These are phyloP conservation scores for Sphagnum fallax DNA, from an alignment of 228 moss, liverwort and hornwort genomes.

Conservation along the genomic window DNA sequence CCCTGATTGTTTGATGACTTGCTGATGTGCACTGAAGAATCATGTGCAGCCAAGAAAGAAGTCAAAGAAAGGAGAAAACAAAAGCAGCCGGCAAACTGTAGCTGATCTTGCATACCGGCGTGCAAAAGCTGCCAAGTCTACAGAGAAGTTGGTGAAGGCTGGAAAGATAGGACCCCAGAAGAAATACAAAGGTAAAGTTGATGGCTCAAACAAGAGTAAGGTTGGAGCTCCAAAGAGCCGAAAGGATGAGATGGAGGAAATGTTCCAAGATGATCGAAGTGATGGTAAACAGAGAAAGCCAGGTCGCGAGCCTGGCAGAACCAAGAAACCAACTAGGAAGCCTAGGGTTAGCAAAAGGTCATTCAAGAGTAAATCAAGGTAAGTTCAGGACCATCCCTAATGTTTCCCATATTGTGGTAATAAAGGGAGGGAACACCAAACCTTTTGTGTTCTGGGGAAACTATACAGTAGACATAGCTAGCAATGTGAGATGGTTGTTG, in stretches of 20 bases:
- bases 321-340: constrained; percentile 46
- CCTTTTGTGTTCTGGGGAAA: no score
- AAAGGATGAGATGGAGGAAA: constrained; percentile 79
- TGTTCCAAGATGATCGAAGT: constrained; percentile 78
- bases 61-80: constrained; percentile 26
- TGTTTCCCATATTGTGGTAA: no score
- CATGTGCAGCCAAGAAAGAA: constrained; percentile 17
- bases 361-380: constrained; percentile 99
- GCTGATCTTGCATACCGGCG: constrained; percentile 80
- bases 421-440: no score
- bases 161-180: constrained; percentile 59
- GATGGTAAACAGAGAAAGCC: constrained; percentile 43
- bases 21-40: no score
- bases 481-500: no score
- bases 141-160: constrained; percentile 68
- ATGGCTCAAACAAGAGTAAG: constrained; percentile 19
- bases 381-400: background rate
- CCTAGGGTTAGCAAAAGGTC: constrained; percentile 80
- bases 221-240: constrained; percentile 21
- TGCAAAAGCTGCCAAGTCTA: constrained; percentile 87
- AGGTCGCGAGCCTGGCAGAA: constrained; percentile 22
- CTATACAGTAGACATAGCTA: no score
- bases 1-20: background rate
- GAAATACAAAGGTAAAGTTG: constrained; percentile 42
- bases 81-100: constrained; percentile 29